A percentile compares a stretch with the other conserved stretches of the same genome.
Evolutionary conservation across 345 rosid species (phyloP).

Genomic region (Gossypium herbaceum): DNA sequence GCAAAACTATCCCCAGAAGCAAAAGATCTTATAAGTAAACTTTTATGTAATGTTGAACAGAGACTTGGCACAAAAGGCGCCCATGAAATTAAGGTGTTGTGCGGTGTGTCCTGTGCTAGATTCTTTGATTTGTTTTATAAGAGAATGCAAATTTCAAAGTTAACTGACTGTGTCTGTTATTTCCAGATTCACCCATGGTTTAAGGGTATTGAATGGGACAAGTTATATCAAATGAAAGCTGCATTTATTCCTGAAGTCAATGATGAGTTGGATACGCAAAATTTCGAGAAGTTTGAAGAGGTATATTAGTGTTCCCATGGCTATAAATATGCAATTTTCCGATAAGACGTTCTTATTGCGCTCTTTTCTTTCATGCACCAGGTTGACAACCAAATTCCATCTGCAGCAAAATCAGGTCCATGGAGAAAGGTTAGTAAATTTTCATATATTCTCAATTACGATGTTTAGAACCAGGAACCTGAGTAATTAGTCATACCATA

Average conservation of each 20-base stretch:
- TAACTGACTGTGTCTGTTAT: constrained; percentile 22
- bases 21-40: constrained; percentile 79
- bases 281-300: constrained; percentile 97
- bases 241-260: constrained; percentile 96
- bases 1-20: constrained; percentile 85
- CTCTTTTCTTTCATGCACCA: constrained; percentile 27
- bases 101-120: constrained; percentile 40
- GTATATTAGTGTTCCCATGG: constrained; percentile 32
- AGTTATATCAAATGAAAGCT: constrained; percentile 80
- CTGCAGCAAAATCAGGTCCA: constrained; percentile 64
- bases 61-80: constrained; percentile 93
- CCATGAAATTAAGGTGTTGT: constrained; percentile 81
- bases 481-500: background rate
- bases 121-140: constrained; percentile 20
- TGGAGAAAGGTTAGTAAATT: constrained; percentile 70
- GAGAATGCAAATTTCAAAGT: constrained; percentile 13
- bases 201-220: constrained; percentile 79
- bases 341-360: background rate
- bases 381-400: constrained; percentile 59
- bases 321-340: background rate
- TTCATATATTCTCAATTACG: background rate
- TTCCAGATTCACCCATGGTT: constrained; percentile 92
- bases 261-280: constrained; percentile 94
- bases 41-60: constrained; percentile 85
- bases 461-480: background rate